Evolutionary conservation across 164 flowering plant species (phyloP), one percentile per base, ranked within the genome.

Genomic region (Chimonanthus praecox): DNA sequence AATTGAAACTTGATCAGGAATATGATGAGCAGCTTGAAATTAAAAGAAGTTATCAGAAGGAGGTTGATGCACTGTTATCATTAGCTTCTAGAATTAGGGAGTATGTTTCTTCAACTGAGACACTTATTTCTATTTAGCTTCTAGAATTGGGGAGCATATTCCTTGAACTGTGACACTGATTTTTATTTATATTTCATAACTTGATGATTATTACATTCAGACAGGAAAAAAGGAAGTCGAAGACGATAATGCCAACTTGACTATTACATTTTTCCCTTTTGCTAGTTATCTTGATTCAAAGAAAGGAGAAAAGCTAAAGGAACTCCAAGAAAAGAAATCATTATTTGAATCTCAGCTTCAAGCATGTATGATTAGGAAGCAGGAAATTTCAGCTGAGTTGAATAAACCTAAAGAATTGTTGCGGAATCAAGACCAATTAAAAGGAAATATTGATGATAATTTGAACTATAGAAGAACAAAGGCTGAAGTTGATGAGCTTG

Each of bases 401-500:
- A 71, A 76, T 64, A 88, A 85, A 74, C 84, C 89, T 79, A 85
- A 84, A 67, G 92, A 89, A 43, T 63, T 87, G 78, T 80, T 75
- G 81, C 73, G 82, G 66, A 82, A 81, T 70, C 97, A 93, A 80
- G 92, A 80, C 80, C 79, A 82, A 64, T 33, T 95, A 63, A 89
- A 84, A 77, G 78, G 97, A 75, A 93, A 90, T 80, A 93, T 73
- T 21, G 95, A 87, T 81, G 94, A 89, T 66, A 95, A 93, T 71
- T 82, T 95, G 78, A 86, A 87, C 67, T 95, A 88, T 84, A 83
- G 99, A 81, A 85, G 84, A 77, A 85, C 86, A 69, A 95, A 90
- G 78, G 86, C 87, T 71, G 87, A 87, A 73, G 92, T 95, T 7
- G 97, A 88, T 68, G 83, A 76, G 71, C 93, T 90, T 72, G 75